phyloP scores from a whole-genome alignment of 192 early-diverging fungal species.

The Rhizophagus clarus region DNA sequence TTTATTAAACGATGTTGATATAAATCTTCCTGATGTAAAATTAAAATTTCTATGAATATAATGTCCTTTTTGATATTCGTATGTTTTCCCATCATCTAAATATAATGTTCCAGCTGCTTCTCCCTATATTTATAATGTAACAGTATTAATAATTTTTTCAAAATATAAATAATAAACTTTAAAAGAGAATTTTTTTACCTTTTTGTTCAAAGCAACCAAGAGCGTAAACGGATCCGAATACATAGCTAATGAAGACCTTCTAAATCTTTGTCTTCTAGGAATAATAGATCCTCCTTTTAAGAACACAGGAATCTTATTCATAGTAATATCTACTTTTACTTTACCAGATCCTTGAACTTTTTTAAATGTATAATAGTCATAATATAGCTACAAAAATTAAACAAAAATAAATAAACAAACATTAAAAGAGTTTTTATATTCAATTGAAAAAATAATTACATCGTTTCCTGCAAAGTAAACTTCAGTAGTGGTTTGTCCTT shows the following conservation, averaged over 20 bases:
- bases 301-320: slow-evolving; percentile 84
- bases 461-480: slow-evolving; percentile 76
- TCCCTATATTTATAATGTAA: slow-evolving; percentile 37
- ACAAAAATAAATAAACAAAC: neutral
- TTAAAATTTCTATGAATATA: slow-evolving; percentile 65
- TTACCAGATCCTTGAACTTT: slow-evolving; percentile 36
- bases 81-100: slow-evolving; percentile 89
- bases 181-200: slow-evolving; percentile 38
- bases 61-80: slow-evolving; percentile 64
- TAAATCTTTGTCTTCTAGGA: slow-evolving; percentile 79
- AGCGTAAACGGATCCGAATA: slow-evolving; percentile 89
- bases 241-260: slow-evolving; percentile 82
- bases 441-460: slow-evolving; percentile 41
- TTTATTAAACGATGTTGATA: neutral
- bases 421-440: slow-evolving; percentile 35
- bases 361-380: slow-evolving; percentile 61
- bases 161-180: no score
- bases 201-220: slow-evolving; percentile 71
- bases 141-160: no score
- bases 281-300: slow-evolving; percentile 90
- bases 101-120: slow-evolving; percentile 81
- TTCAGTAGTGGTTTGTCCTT: slow-evolving; percentile 59
- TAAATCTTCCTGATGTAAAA: slow-evolving; percentile 45
- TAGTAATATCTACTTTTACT: slow-evolving; percentile 59
- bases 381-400: slow-evolving; percentile 58